Evolutionary conservation across 257 asterid species (phyloP), one percentile per base, ranked within the genome.

Genomic region (Marsdenia floribunda): DNA sequence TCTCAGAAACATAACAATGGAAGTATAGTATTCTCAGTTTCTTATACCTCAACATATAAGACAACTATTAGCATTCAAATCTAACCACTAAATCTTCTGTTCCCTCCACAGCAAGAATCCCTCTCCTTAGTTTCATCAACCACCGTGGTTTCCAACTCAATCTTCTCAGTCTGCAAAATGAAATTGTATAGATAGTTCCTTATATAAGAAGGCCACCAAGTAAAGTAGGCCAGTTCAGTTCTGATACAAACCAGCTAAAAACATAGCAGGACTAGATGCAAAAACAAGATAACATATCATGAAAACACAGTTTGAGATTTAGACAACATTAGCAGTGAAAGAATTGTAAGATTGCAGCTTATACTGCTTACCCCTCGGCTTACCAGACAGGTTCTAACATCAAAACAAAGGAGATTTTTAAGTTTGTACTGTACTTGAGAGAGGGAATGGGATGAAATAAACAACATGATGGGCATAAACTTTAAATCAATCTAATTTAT

Each of bases 41-140:
- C 47, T 18, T 74, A 37, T 64, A 9, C 50, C 52, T 26, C 7
- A 78, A 83, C 52, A 49, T 38, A 76, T 26, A 75, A 68, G 50
- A 61, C 37, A 67, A 65, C 21, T 57, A 52, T 44, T 68, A 7
- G 74, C 47, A 44, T 38, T 73, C 14, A 71, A 78, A 79, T 90
- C 97, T 77, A 77, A 95, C 99, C 99, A 80, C 99, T 94, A 78
- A 90, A 90, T 87, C 99, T 90, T 88, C 96, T 84, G 72, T 90
- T 89, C 82, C 92, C 99, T 80, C 93, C 98, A 78, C 90, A 86
- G 83, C 87, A 92, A 59, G 99, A 95, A 83, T 92, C 96, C 24
- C 99, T 87, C 74, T 88, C 99, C 86, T 92, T 95, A 40, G 99
- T 92, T 84, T 95, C 99, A 79, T 95, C 99, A 75, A 95, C 96